phyloP scores from a whole-genome alignment of 192 early-diverging fungal species.

The Backusella morwellensis region DNA sequence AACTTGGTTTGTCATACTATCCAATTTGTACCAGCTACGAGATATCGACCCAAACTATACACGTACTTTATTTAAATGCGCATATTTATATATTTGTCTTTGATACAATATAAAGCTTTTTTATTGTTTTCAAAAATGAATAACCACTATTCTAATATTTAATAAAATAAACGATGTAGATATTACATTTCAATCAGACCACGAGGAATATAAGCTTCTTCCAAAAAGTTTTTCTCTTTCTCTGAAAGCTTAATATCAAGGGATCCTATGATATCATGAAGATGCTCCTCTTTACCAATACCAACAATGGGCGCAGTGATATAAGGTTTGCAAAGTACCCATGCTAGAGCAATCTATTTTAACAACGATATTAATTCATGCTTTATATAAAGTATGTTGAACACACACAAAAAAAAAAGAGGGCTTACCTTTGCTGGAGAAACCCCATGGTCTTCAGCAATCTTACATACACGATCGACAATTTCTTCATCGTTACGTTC shows the following conservation, averaged over 20 bases:
- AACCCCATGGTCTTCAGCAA: constrained; percentile 20
- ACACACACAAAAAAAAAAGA: no score
- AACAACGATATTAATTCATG: no score
- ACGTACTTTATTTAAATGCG: no score
- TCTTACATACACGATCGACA: constrained; percentile 23
- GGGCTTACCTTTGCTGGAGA: constrained; percentile 17
- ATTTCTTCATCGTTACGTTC: constrained; percentile 8
- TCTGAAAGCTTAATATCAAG: constrained; percentile 14
- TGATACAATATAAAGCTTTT: no score
- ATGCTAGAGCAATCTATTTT: constrained; percentile 23
- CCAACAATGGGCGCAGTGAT: constrained; percentile 26
- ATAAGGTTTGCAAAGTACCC: constrained; percentile 19
- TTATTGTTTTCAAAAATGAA: background rate
- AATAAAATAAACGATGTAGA: no score
- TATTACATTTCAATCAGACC: background rate
- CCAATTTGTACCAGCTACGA: no score
- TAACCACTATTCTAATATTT: no score
- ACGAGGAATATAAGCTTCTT: constrained; percentile 20
- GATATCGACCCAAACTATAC: no score
- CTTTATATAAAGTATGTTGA: no score
- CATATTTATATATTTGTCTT: no score
- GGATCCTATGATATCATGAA: constrained; percentile 23
- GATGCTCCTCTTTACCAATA: constrained; percentile 19
- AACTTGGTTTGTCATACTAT: no score
- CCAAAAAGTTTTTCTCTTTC: constrained; percentile 23